Conservation (phyloP, 192 early-diverging fungal species). For the Paraglomus brasilianum region DNA sequence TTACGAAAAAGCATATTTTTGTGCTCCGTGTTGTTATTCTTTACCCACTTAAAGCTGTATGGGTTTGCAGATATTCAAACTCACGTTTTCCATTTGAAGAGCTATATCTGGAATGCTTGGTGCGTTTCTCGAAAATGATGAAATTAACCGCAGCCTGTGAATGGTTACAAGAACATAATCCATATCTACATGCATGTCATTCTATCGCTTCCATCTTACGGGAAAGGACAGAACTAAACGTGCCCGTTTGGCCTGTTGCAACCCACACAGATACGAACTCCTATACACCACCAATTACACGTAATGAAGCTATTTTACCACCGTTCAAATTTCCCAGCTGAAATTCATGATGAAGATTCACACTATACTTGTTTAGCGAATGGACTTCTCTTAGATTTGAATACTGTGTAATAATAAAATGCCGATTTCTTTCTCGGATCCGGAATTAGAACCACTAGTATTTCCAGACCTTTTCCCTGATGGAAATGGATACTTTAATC, state of each 20-base stretch:
- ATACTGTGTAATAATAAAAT: background rate
- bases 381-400: background rate
- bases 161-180: too few relatives aligned
- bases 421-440: background rate
- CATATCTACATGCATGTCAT: too few relatives aligned
- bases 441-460: conserved; percentile 6
- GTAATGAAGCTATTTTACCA: background rate
- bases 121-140: background rate
- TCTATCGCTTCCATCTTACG: too few relatives aligned
- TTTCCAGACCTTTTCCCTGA: conserved; percentile 10
- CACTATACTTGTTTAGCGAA: background rate
- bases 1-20: too few relatives aligned
- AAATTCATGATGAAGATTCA: conserved; percentile 19
- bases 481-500: background rate
- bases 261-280: background rate
- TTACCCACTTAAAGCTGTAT: too few relatives aligned
- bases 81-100: too few relatives aligned
- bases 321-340: background rate
- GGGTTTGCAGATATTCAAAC: too few relatives aligned
- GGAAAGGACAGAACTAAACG: too few relatives aligned
- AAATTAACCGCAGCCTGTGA: too few relatives aligned
- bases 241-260: background rate
- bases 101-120: background rate
- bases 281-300: background rate
- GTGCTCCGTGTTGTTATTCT: too few relatives aligned